Evolutionary conservation across 2,329 filamentous ascomycete genomes (phyloP), one percentile per base, ranked within the genome.

Genomic region (Colletotrichum sp.): DNA sequence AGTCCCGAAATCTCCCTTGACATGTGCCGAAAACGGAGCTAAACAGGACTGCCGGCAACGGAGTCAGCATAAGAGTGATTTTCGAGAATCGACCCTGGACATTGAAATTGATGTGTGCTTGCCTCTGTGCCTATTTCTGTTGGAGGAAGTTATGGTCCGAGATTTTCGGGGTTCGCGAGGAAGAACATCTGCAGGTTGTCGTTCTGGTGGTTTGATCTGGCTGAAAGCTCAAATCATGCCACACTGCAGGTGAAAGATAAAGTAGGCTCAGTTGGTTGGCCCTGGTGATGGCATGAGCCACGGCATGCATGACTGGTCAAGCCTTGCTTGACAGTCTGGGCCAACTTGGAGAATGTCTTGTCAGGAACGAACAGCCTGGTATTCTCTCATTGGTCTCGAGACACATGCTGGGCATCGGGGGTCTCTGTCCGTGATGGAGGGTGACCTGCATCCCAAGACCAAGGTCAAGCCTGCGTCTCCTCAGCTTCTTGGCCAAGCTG

Each of bases 11-110:
- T 69, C 59, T 75, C 59, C 73, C 73, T 69, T 65, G 21, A 64
- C 73, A 64, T 64, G 59, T 68, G 73, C 73, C 73, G 73, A 73
- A 75, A 73, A 75, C 73, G 73, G 73, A 75, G 70, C 57, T 55
- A 30, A 26, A 55, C 57, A 48, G 61, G 57, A 73, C 24, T 64
- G 43, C 73, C 64, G 64, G 26, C 43, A 21, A 67, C 73, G 64
- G 57, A 57, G 34, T 16, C 6, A 28, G 52, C 63, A 55, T 32
- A 12, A 60, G 7, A 21, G 24, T 61, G 21, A 21, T 30, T 28
- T 26, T 13, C 28, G 39, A 36, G n/a, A 30, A 3, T 52, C 39
- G 52, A 21, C 39, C 13, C 21, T n/a, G n/a, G 32, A 39, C n/a
- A 39, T 9, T 24, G 24, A 32, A 21, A 60, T 60, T 12, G 24